Base-by-base conservation (phyloP, 495 filamentous ascomycete species). In the Xanthoparmelia taractica region DNA sequence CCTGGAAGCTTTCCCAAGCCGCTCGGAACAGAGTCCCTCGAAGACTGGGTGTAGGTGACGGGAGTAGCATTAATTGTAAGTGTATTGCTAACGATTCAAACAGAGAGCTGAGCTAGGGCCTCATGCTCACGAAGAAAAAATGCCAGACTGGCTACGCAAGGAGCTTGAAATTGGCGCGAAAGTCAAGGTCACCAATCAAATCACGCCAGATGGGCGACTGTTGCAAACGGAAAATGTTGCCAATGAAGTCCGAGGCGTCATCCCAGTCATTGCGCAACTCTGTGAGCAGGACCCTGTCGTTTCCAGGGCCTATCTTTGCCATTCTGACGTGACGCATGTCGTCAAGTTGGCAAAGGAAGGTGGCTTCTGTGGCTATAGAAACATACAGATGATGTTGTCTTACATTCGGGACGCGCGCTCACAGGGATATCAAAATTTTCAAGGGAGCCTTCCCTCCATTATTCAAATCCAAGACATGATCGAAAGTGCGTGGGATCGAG, bases 331-430 rank as follows among this genome's bases (percentile, higher is more conserved):
- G 1, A 82, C 84, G 43, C 92, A 97, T 70, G 81, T 98, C 23
- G 87, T 86, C 56, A 96, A 96, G 68, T 78, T 96, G 43, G 79
- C 79, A 13, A 82, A 78, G 41, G 92, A 96, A 74, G 88, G 92
- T 40, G 90, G 91, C 1, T 98, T 97, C 75, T 98, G 94, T 74
- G 94, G 94, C n/a, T 98, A 97, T 69, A 81, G 94, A 13, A 98
- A 96, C 72, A 96, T 97, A 47, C 94, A 98, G 69, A 96, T 96
- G 91, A 70, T 96, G 63, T 76, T 87, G 23, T 92, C 92, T 4
- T 93, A 89, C 71, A 82, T 97, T 40, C 80, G 83, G 57, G 79
- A 80, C 37, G 73, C 84, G 11, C 70, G 77, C 47, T 75, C 76
- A 31, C 74, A 78, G 20, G 89, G 88, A 7, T 72, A 80, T 65